Evolutionary conservation across 1,284 basidiomycete genomes (phyloP).

Genomic region (Apiotrichum akiyoshidainum): DNA sequence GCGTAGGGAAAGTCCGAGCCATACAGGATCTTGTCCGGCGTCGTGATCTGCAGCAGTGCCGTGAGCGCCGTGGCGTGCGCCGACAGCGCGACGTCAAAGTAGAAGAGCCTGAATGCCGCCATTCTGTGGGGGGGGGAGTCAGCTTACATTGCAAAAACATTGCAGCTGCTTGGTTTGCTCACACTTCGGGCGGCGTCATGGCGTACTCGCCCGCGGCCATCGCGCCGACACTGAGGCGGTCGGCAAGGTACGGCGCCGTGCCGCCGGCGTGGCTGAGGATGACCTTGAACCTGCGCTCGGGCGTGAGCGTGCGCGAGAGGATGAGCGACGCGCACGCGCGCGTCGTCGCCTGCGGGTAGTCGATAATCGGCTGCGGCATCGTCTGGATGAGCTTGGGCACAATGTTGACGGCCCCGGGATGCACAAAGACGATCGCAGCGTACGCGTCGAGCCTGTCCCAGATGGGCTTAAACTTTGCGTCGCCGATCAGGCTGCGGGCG

Average conservation of each 20-base stretch:
- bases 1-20: conserved; percentile 11
- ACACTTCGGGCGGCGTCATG: neutral
- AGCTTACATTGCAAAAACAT: no score
- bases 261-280: conserved; percentile 10
- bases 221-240: neutral
- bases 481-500: conserved; percentile 1
- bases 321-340: conserved; percentile 3
- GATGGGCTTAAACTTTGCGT: conserved; percentile 7
- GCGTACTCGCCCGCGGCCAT: neutral
- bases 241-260: conserved; percentile 7
- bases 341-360: conserved; percentile 11
- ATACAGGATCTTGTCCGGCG: conserved; percentile 8
- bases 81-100: conserved; percentile 9
- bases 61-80: conserved; percentile 1
- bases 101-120: neutral
- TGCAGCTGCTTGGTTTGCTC: neutral
- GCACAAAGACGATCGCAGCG: conserved; percentile 8
- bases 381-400: conserved; percentile 1
- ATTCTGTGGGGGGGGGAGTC: neutral
- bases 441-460: conserved; percentile 9
- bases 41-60: conserved; percentile 3
- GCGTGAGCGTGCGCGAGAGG: conserved; percentile 4
- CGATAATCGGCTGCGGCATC: conserved; percentile 11
- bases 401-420: conserved; percentile 5
- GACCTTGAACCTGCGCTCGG: conserved; percentile 3